These are phyloP conservation scores for Apiotrichum gamsii DNA, from an alignment of 1,284 basidiomycete species.

Conservation along the genomic window DNA sequence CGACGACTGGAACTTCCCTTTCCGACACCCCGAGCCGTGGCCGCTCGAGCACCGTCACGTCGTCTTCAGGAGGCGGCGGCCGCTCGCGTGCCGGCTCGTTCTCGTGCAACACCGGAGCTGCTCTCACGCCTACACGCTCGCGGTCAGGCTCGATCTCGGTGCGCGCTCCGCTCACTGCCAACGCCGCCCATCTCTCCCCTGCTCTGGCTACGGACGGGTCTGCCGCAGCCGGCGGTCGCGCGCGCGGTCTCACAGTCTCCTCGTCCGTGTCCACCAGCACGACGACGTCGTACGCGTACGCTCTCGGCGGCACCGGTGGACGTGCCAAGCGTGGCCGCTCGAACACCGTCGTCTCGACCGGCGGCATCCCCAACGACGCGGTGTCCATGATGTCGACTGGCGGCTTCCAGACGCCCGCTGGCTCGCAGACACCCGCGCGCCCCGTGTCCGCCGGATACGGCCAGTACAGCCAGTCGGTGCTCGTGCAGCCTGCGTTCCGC, in stretches of 20 bases:
- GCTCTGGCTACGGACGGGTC: not conserved
- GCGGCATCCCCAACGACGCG: too few relatives aligned
- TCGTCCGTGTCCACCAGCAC: constrained; percentile 12
- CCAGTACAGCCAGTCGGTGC: too few relatives aligned
- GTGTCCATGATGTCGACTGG: too few relatives aligned
- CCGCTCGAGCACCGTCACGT: not conserved
- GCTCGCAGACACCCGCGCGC: not conserved
- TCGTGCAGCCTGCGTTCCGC: not conserved
- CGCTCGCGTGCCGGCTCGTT: not conserved
- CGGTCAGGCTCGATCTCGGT: constrained; percentile 6
- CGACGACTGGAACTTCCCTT: not conserved
- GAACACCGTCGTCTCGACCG: constrained; percentile 2
- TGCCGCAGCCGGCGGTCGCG: constrained; percentile 3
- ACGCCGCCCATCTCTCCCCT: constrained; percentile 20
- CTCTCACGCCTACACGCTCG: constrained; percentile 2
- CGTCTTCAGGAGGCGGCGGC: constrained; percentile 1
- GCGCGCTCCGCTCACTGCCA: constrained; percentile 36
- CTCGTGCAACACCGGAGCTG: not conserved
- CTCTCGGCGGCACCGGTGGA: constrained; percentile 45
- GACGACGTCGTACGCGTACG: constrained; percentile 30
- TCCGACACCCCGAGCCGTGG: not conserved
- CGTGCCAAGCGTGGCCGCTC: constrained; percentile 31
- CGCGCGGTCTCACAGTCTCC: constrained; percentile 22
- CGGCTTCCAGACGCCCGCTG: too few relatives aligned
- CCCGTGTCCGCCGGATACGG: too few relatives aligned